A percentile compares a stretch with the other conserved stretches of the same genome.
These are phyloP conservation scores for Penicillium sp. DNA, from an alignment of 2,329 filamentous ascomycete species.

Conservation along the genomic window DNA sequence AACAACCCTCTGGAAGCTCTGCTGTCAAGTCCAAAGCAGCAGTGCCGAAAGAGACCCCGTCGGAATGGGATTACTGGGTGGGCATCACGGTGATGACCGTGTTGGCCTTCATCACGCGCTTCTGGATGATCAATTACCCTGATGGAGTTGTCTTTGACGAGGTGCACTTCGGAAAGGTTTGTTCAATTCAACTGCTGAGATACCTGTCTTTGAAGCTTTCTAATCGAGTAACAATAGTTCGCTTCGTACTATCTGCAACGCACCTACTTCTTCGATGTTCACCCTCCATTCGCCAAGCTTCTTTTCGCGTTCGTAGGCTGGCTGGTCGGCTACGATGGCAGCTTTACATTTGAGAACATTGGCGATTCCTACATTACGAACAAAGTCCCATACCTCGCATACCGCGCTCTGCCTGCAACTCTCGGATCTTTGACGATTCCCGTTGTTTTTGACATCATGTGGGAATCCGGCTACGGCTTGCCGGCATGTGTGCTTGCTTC, in stretches of 20 bases:
- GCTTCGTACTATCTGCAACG: constrained; percentile 80
- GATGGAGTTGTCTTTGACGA: constrained; percentile 98
- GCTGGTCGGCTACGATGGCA: constrained; percentile 94
- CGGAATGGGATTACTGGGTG: constrained; percentile 82
- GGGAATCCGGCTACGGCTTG: constrained; percentile 96
- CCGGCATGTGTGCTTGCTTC: constrained; percentile 86
- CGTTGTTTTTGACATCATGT: constrained; percentile 97
- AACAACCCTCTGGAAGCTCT: constrained; percentile 22
- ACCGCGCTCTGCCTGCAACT: constrained; percentile 86
- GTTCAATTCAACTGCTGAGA: constrained; percentile 19
- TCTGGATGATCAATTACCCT: constrained; percentile 93
- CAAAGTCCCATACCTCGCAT: constrained; percentile 95
- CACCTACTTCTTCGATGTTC: constrained; percentile 99
- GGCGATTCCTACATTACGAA: constrained; percentile 97
- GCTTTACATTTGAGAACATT: constrained; percentile 98
- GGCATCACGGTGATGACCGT: constrained; percentile 72
- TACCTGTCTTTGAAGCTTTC: no score
- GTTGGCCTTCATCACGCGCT: constrained; percentile 84
- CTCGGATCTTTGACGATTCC: constrained; percentile 90
- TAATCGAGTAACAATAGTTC: constrained; percentile 31
- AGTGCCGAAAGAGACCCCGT: constrained; percentile 26
- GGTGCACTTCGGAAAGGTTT: constrained; percentile 98
- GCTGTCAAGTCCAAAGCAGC: constrained; percentile 19
- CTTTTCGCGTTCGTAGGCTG: constrained; percentile 96
- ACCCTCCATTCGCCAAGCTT: constrained; percentile 96